Evolutionary conservation across 805 yeast species (phyloP).

Genomic region (Brettanomyces nanus): DNA sequence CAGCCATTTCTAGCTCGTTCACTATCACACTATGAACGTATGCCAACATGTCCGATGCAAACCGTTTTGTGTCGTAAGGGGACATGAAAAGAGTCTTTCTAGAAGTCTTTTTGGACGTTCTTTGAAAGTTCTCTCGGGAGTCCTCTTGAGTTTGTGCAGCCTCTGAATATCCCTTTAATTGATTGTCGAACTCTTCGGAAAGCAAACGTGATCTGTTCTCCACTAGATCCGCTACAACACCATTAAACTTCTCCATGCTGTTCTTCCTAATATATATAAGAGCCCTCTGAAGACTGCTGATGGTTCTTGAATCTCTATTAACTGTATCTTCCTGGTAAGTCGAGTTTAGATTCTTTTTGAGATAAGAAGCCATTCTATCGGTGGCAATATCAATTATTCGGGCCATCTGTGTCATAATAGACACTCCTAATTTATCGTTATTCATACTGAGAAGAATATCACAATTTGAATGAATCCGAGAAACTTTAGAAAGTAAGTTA

Average conservation of each 20-base stretch:
- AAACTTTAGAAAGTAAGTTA: constrained; percentile 48
- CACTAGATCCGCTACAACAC: constrained; percentile 53
- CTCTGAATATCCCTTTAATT: constrained; percentile 33
- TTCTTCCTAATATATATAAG: constrained; percentile 22
- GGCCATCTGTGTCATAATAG: constrained; percentile 53
- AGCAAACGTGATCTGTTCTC: constrained; percentile 60
- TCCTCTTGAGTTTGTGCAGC: constrained; percentile 9
- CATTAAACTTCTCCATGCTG: constrained; percentile 45
- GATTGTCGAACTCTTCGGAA: constrained; percentile 58
- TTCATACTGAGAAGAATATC: constrained; percentile 63
- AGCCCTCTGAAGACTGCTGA: constrained; percentile 23
- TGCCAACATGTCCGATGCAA: constrained; percentile 81
- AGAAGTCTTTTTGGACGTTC: constrained; percentile 4
- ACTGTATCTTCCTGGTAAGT: constrained; percentile 17
- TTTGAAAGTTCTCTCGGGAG: constrained; percentile 21
- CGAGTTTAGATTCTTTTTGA: constrained; percentile 23
- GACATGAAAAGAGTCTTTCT: constrained; percentile 47
- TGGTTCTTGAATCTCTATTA: constrained; percentile 12
- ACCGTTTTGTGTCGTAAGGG: constrained; percentile 75
- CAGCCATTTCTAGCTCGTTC: constrained; percentile 74
- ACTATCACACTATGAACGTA: constrained; percentile 80
- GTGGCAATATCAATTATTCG: constrained; percentile 43
- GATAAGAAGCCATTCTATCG: constrained; percentile 40
- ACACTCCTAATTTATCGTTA: constrained; percentile 55
- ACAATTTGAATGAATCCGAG: constrained; percentile 57